A percentile compares a stretch with the other conserved stretches of the same genome.
Conservation (phyloP, 2,329 filamentous ascomycete species). For the Huntiella abstrusa region DNA sequence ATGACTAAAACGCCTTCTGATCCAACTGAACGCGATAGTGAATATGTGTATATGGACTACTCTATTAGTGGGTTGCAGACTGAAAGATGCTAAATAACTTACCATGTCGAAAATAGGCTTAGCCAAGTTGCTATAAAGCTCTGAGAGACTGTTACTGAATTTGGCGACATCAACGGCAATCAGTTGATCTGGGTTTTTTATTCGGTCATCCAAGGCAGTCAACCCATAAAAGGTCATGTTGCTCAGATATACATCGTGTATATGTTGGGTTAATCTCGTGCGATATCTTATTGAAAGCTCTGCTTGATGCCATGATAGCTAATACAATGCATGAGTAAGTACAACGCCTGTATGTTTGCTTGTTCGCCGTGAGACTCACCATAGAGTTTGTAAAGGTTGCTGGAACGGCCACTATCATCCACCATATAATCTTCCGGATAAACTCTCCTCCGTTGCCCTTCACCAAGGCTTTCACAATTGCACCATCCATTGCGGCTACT, state of each 20-base stretch:
- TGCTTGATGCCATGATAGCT: constrained; percentile 94
- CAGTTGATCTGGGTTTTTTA: constrained; percentile 95
- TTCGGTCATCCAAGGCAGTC: constrained; percentile 83
- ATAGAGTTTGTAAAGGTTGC: constrained; percentile 98
- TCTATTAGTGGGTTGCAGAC: constrained; percentile 14
- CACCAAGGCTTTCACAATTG: constrained; percentile 79
- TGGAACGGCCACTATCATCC: constrained; percentile 93
- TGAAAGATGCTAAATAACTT: constrained; percentile 12
- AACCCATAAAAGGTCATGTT: constrained; percentile 97
- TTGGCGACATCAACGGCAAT: constrained; percentile 93
- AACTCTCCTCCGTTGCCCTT: constrained; percentile 85
- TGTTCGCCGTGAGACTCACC: constrained; percentile 32
- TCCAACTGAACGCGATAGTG: constrained; percentile 82
- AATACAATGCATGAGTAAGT: constrained; percentile 6
- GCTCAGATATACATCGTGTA: constrained; percentile 91
- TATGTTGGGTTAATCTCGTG: constrained; percentile 78
- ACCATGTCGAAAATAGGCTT: constrained; percentile 91
- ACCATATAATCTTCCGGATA: constrained; percentile 75
- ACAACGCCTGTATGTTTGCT: background rate
- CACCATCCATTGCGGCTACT: constrained; percentile 88
- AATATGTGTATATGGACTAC: constrained; percentile 78
- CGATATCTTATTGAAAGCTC: constrained; percentile 85
- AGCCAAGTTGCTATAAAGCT: constrained; percentile 88
- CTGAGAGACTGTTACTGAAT: constrained; percentile 86
- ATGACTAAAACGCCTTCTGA: constrained; percentile 92